Percentiles rank a stretch among this genome's conserved stretches.
phyloP scores from a whole-genome alignment of 108 stramenopile species.

The Skeletonema marinoi region DNA sequence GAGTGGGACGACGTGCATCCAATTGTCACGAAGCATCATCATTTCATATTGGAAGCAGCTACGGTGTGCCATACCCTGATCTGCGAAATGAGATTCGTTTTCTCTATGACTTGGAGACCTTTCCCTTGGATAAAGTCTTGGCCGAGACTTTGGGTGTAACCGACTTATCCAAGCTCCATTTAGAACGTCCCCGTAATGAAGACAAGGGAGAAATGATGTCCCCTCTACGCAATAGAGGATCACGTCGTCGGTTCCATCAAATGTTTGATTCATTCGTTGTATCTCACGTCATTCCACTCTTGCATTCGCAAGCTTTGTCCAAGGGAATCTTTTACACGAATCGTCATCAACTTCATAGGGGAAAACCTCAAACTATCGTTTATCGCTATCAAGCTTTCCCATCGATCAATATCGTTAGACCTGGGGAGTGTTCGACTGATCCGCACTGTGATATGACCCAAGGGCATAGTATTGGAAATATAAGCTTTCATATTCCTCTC shows the following conservation, averaged over 20 bases:
- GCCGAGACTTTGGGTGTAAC: conserved; percentile 59
- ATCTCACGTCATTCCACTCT: conserved; percentile 71
- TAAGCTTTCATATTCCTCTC: conserved; percentile 75
- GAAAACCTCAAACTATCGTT: conserved; percentile 35
- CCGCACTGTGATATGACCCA: conserved; percentile 69
- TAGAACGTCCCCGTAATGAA: conserved; percentile 39
- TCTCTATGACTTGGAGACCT: conserved; percentile 66
- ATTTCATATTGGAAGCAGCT: conserved; percentile 58
- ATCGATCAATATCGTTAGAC: conserved; percentile 60
- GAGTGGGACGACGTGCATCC: conserved; percentile 7
- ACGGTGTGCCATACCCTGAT: conserved; percentile 68
- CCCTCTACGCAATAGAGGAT: conserved; percentile 44
- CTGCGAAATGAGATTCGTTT: conserved; percentile 63
- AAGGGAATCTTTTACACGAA: conserved; percentile 55
- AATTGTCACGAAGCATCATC: background rate
- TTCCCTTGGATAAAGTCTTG: conserved; percentile 65
- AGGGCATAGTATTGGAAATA: conserved; percentile 65
- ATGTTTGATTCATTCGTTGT: conserved; percentile 76
- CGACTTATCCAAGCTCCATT: conserved; percentile 59
- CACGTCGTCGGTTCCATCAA: conserved; percentile 56
- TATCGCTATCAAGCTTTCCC: conserved; percentile 85
- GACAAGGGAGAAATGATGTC: conserved; percentile 48
- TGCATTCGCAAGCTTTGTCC: conserved; percentile 68
- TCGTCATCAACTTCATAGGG: conserved; percentile 39
- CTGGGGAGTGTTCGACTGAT: conserved; percentile 63